These are phyloP conservation scores for Cercophora newfieldiana DNA, from an alignment of 495 filamentous ascomycete species.

Conservation along the genomic window DNA sequence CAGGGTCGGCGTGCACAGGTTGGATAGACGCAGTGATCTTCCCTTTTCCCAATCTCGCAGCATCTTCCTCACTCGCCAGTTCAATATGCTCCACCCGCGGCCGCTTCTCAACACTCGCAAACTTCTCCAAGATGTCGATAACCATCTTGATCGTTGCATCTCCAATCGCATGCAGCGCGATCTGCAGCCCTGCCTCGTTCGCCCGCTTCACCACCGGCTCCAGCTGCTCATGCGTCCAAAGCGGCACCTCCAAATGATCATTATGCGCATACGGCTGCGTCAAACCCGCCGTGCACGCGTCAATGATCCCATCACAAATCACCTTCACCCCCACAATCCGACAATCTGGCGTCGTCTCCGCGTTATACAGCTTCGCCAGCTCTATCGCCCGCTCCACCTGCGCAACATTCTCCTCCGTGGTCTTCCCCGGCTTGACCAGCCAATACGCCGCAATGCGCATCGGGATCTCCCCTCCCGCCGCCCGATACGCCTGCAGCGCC, in stretches of 20 bases:
- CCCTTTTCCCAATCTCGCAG: conserved; percentile 50
- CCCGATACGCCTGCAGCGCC: conserved; percentile 50
- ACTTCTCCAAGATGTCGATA: conserved; percentile 53
- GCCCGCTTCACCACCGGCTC: conserved; percentile 56
- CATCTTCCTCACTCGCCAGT: conserved; percentile 54
- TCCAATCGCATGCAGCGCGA: conserved; percentile 67
- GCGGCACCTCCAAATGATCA: conserved; percentile 47
- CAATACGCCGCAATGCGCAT: conserved; percentile 65
- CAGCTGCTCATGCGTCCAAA: conserved; percentile 56
- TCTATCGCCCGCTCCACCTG: conserved; percentile 63
- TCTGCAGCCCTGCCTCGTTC: conserved; percentile 56
- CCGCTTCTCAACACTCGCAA: conserved; percentile 45
- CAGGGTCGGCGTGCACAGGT: conserved; percentile 64
- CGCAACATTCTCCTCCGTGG: conserved; percentile 43
- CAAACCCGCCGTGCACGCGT: conserved; percentile 65
- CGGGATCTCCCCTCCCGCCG: conserved; percentile 39
- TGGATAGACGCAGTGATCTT: conserved; percentile 66
- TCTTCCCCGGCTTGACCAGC: conserved; percentile 53
- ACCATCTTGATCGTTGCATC: conserved; percentile 57
- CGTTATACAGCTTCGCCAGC: conserved; percentile 49
- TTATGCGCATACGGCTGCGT: conserved; percentile 60
- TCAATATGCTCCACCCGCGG: conserved; percentile 67
- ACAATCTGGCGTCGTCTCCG: conserved; percentile 51
- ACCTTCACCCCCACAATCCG: conserved; percentile 66
- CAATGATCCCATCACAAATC: conserved; percentile 67